These are phyloP conservation scores for Pichia heedii DNA, from an alignment of 805 yeast species.

Conservation along the genomic window DNA sequence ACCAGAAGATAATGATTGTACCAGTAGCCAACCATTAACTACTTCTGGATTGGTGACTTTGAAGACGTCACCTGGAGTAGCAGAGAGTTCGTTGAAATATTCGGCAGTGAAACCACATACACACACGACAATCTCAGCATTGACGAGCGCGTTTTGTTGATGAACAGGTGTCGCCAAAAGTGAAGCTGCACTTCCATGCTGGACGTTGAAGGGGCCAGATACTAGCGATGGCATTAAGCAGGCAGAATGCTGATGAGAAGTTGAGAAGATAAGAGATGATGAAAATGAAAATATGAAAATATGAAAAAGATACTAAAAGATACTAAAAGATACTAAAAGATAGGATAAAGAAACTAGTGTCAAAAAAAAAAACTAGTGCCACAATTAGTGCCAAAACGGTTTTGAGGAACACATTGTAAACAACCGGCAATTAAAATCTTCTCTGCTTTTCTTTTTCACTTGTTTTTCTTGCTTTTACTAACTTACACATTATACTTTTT, in stretches of 20 bases:
- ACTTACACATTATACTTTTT: slow-evolving; percentile 22
- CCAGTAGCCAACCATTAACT: slow-evolving; percentile 46
- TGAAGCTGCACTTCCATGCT: slow-evolving; percentile 2
- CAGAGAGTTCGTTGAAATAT: slow-evolving; percentile 32
- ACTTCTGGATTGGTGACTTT: slow-evolving; percentile 38
- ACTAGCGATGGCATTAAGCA: not conserved
- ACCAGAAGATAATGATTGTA: slow-evolving; percentile 41
- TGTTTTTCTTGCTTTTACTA: not conserved
- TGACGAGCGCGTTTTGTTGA: not conserved
- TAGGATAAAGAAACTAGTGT: too few relatives aligned
- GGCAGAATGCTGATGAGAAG: too few relatives aligned
- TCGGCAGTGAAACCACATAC: slow-evolving; percentile 8
- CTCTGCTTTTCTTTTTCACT: not conserved
- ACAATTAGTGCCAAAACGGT: too few relatives aligned
- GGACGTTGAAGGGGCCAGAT: slow-evolving; percentile 15
- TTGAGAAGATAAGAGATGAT: too few relatives aligned
- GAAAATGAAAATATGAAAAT: too few relatives aligned
- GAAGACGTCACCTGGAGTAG: slow-evolving; percentile 42
- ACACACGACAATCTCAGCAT: slow-evolving; percentile 5
- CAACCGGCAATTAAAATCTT: not conserved
- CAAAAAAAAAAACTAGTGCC: too few relatives aligned
- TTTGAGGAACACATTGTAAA: too few relatives aligned
- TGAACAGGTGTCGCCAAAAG: not conserved
- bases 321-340: too few relatives aligned
- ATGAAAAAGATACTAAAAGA: too few relatives aligned